Percentiles rank a stretch among this genome's conserved stretches.
Conservation (phyloP, 176 grass and related monocot species). For the Oropetium thomaeum region DNA sequence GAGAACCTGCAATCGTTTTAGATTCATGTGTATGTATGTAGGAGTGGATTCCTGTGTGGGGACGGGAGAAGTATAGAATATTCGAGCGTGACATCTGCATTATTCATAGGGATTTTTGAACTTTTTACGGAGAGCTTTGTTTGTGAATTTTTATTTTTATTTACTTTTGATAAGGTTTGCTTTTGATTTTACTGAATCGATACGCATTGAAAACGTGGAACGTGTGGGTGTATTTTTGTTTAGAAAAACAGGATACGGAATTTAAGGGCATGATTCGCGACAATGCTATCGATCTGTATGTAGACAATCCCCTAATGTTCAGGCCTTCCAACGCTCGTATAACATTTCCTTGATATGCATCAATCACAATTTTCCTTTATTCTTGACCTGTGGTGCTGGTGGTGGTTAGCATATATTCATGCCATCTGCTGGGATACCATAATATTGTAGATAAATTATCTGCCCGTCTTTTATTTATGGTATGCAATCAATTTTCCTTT, state of each 20-base stretch:
- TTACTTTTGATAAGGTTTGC: not conserved
- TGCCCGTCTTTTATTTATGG: too few relatives aligned
- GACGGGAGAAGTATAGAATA: not conserved
- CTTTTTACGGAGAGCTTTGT: not conserved
- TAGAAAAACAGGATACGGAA: not conserved
- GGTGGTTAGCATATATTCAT: not conserved
- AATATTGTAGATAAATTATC: not conserved
- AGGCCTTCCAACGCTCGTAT: not conserved
- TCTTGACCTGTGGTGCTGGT: not conserved
- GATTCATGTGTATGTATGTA: not conserved
- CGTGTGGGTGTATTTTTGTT: not conserved
- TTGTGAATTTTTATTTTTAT: not conserved
- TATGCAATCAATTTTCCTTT: too few relatives aligned
- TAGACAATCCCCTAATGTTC: not conserved
- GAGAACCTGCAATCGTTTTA: not conserved
- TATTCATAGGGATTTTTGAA: not conserved
- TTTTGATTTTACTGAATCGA: not conserved
- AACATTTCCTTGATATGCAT: not conserved
- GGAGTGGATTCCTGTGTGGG: not conserved
- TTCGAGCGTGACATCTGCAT: not conserved
- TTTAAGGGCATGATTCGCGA: not conserved
- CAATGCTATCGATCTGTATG: not conserved
- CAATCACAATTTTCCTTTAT: not conserved
- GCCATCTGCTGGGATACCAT: constrained; percentile 8
- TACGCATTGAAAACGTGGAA: not conserved